Evolutionary conservation across 2,329 filamentous ascomycete species (phyloP).

Genomic region (Ascochyta lentis): DNA sequence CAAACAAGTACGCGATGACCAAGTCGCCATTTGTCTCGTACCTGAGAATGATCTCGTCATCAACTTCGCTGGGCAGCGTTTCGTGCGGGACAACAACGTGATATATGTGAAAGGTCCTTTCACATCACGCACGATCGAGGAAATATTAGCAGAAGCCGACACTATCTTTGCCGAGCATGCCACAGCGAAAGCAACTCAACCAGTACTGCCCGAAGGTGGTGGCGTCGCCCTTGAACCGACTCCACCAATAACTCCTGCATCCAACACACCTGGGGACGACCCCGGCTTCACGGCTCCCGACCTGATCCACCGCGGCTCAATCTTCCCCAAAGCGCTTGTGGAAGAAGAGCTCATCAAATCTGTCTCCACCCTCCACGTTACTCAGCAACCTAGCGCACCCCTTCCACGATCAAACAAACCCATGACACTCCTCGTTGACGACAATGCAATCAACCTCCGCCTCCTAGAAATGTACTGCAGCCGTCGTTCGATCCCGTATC

Average conservation of each 20-base stretch:
- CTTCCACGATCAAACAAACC: slow-evolving; percentile 19
- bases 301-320: slow-evolving; percentile 7
- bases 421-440: slow-evolving; percentile 53
- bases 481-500: slow-evolving; percentile 48
- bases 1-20: slow-evolving; percentile 13
- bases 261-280: neutral
- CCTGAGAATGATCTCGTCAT: slow-evolving; percentile 32
- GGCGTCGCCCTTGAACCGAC: slow-evolving; percentile 6
- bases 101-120: slow-evolving; percentile 40
- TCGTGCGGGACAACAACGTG: slow-evolving; percentile 25
- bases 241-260: neutral
- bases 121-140: slow-evolving; percentile 23
- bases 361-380: slow-evolving; percentile 15
- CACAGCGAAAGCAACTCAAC: neutral
- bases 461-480: slow-evolving; percentile 57
- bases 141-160: slow-evolving; percentile 24
- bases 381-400: neutral
- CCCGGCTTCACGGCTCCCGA: neutral
- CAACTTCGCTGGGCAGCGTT: slow-evolving; percentile 22
- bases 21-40: slow-evolving; percentile 40
- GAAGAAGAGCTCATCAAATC: slow-evolving; percentile 20
- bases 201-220: neutral
- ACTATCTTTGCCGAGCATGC: slow-evolving; percentile 18
- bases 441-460: slow-evolving; percentile 55
- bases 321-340: slow-evolving; percentile 12